A percentile compares a stretch with the other conserved stretches of the same genome.
phyloP scores from a whole-genome alignment of 257 asterid genomes.

The Lavandula angustifolia region DNA sequence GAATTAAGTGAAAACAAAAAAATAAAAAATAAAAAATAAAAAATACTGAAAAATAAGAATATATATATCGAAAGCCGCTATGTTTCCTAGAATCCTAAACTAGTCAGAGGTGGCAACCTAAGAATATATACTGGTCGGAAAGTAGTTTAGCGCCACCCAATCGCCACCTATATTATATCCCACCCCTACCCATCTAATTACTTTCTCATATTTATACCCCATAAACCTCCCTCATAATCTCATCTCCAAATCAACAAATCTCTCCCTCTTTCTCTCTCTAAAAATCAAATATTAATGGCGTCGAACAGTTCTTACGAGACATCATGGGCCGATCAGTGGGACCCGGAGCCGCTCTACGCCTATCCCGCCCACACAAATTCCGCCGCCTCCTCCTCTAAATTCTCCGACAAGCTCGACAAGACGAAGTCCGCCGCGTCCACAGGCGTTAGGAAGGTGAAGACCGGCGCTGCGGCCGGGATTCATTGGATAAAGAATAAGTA shows the following conservation, averaged over 20 bases:
- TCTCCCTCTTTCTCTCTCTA: not conserved
- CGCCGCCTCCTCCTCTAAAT: constrained; percentile 34
- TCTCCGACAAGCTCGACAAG: constrained; percentile 40
- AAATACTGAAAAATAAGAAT: too few relatives aligned
- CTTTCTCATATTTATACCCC: not conserved
- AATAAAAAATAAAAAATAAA: too few relatives aligned
- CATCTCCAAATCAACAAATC: not conserved
- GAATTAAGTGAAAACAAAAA: too few relatives aligned
- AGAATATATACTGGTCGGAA: too few relatives aligned
- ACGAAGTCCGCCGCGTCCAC: constrained; percentile 66
- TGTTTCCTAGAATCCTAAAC: too few relatives aligned
- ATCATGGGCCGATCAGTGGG: constrained; percentile 90
- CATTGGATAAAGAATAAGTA: constrained; percentile 77
- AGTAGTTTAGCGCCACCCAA: too few relatives aligned
- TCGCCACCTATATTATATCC: too few relatives aligned
- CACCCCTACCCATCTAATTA: not conserved
- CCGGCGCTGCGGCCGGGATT: constrained; percentile 66
- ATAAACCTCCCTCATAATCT: not conserved
- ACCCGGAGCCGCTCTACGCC: constrained; percentile 47
- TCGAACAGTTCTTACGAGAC: constrained; percentile 53
- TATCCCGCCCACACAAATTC: constrained; percentile 34
- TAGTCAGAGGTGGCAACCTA: too few relatives aligned
- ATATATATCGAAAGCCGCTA: too few relatives aligned
- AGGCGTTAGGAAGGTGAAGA: constrained; percentile 75
- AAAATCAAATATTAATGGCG: constrained; percentile 13